Percentiles rank a stretch among this genome's conserved stretches.
Evolutionary conservation across 2,329 filamentous ascomycete species (phyloP).

Genomic region (Fusarium circinatum): DNA sequence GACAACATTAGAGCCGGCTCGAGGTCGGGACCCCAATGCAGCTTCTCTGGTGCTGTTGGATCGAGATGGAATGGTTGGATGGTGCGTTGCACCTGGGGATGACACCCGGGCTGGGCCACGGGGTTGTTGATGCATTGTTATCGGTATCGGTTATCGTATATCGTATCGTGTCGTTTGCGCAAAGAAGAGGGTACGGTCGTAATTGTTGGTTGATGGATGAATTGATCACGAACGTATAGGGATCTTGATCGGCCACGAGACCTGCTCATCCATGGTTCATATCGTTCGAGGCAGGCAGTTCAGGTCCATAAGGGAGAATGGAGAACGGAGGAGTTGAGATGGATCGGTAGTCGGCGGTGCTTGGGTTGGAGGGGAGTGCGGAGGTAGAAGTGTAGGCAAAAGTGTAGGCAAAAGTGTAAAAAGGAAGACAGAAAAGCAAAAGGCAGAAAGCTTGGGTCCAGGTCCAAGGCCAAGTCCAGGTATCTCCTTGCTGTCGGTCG

Average conservation of each 20-base stretch:
- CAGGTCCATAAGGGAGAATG: background rate
- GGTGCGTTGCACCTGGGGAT: conserved; percentile 77
- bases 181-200: background rate
- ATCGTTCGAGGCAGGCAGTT: conserved; percentile 27
- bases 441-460: conserved; percentile 9
- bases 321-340: conserved; percentile 6
- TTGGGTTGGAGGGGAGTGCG: conserved; percentile 6
- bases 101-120: conserved; percentile 77
- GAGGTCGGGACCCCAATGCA: conserved; percentile 51
- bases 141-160: conserved; percentile 50
- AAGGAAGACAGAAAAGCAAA: background rate
- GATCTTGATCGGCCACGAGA: conserved; percentile 47
- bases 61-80: conserved; percentile 74
- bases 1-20: conserved; percentile 56
- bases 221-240: conserved; percentile 46
- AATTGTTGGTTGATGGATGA: conserved; percentile 16
- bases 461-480: background rate
- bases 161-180: conserved; percentile 4
- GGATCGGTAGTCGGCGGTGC: conserved; percentile 16
- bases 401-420: conserved; percentile 32
- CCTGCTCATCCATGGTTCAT: conserved; percentile 50
- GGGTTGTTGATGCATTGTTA: conserved; percentile 87
- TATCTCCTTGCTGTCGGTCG: conserved; percentile 23
- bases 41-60: conserved; percentile 80
- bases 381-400: conserved; percentile 23